Conservation (phyloP, 78 protist species). For the Protostelium mycophagum region DNA sequence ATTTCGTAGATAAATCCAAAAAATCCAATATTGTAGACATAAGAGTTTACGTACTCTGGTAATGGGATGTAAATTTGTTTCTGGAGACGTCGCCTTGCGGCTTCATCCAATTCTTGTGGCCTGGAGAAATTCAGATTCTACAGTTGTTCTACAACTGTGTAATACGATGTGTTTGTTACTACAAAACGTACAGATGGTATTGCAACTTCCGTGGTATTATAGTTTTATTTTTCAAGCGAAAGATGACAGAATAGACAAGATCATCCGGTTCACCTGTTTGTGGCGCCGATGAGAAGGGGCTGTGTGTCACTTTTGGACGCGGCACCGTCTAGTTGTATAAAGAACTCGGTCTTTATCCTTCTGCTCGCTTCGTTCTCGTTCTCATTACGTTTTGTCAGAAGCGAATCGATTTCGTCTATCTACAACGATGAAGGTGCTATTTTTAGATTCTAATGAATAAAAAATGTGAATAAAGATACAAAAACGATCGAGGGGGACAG, state of each 20-base stretch:
- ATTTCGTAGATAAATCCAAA: background rate
- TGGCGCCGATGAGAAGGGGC: constrained; percentile 51
- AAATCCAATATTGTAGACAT: background rate
- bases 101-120: constrained; percentile 93
- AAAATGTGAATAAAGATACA: background rate
- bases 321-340: constrained; percentile 76
- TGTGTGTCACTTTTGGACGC: constrained; percentile 14
- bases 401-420: constrained; percentile 87
- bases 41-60: constrained; percentile 42
- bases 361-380: constrained; percentile 70
- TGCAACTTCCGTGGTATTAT: background rate
- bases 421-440: background rate
- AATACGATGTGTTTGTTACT: no score
- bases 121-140: no score
- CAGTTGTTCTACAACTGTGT: no score
- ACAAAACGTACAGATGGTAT: background rate
- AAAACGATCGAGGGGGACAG: constrained; percentile 72
- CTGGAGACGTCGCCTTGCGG: constrained; percentile 79
- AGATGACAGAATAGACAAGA: background rate
- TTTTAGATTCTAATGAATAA: background rate
- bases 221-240: background rate
- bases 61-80: constrained; percentile 81
- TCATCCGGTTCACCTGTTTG: constrained; percentile 10
- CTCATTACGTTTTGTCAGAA: constrained; percentile 29
- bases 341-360: constrained; percentile 72